Evolutionary conservation across 768 basidiomycete genomes (phyloP).

Genomic region (Pleurotus tuoliensis): DNA sequence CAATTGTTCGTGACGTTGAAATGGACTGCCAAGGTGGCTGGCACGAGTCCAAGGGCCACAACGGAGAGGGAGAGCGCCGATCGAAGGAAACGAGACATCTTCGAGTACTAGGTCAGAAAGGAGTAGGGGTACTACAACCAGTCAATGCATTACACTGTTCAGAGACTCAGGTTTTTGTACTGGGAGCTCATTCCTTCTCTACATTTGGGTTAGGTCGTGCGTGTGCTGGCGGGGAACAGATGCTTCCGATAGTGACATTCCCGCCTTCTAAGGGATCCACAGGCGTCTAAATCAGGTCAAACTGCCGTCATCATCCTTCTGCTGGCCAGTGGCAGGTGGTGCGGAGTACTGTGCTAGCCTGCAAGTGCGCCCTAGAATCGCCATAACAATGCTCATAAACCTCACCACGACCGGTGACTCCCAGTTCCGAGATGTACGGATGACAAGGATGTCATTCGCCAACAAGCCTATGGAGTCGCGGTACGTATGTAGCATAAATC

Average conservation of each 20-base stretch:
- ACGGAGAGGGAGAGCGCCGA: conserved; percentile 6
- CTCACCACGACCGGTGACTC: too few species aligned
- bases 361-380: too few species aligned
- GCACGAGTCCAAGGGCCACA: background rate
- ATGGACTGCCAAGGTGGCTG: background rate
- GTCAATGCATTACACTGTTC: background rate
- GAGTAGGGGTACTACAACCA: conserved; percentile 3
- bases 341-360: too few species aligned
- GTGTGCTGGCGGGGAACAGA: background rate
- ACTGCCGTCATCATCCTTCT: too few species aligned
- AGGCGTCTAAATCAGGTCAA: too few species aligned
- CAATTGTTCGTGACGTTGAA: conserved; percentile 6
- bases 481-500: too few species aligned
- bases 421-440: too few species aligned
- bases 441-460: too few species aligned
- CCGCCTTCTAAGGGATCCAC: too few species aligned
- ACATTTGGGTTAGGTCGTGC: background rate
- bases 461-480: too few species aligned
- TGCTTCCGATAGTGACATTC: background rate
- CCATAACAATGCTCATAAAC: too few species aligned
- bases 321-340: too few species aligned
- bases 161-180: background rate
- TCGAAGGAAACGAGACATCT: conserved; percentile 7
- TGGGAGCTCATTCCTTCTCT: background rate
- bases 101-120: background rate